These are phyloP conservation scores for Rosa lucieae DNA, from an alignment of 306 rosid genomes.

Conservation along the genomic window DNA sequence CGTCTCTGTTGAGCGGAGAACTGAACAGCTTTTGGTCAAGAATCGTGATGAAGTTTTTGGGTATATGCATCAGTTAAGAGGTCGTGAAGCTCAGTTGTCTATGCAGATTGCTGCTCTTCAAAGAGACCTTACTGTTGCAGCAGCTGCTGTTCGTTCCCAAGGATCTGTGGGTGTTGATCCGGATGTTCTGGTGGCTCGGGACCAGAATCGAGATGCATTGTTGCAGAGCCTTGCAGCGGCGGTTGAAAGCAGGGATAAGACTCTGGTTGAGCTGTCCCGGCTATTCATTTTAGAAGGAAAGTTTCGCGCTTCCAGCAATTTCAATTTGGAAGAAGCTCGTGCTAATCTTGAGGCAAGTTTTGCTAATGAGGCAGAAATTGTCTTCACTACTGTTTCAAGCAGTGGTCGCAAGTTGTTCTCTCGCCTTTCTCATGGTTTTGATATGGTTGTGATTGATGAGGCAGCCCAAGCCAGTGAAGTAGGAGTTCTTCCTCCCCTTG, in stretches of 20 bases:
- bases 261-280: constrained; percentile 92
- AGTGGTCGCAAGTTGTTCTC: constrained; percentile 98
- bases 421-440: constrained; percentile 97
- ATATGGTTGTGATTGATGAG: constrained; percentile 98
- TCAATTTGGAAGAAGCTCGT: constrained; percentile 93
- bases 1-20: constrained; percentile 97
- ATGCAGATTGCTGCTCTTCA: constrained; percentile 77
- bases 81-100: constrained; percentile 74
- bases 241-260: constrained; percentile 89
- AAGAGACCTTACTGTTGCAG: constrained; percentile 87
- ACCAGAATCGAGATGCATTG: constrained; percentile 81
- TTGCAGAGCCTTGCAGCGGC: constrained; percentile 90
- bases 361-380: constrained; percentile 97
- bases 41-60: constrained; percentile 77
- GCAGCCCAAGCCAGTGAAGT: constrained; percentile 99
- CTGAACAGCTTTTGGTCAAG: constrained; percentile 90
- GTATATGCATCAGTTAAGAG: constrained; percentile 91
- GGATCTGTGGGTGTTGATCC: constrained; percentile 99
- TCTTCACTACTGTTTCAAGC: constrained; percentile 96
- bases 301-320: constrained; percentile 78
- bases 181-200: constrained; percentile 82
- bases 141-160: constrained; percentile 85
- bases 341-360: constrained; percentile 98
- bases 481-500: constrained; percentile 91
- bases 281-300: constrained; percentile 80